These are phyloP conservation scores for Floccularia luteovirens DNA, from an alignment of 768 basidiomycete genomes.

Conservation along the genomic window DNA sequence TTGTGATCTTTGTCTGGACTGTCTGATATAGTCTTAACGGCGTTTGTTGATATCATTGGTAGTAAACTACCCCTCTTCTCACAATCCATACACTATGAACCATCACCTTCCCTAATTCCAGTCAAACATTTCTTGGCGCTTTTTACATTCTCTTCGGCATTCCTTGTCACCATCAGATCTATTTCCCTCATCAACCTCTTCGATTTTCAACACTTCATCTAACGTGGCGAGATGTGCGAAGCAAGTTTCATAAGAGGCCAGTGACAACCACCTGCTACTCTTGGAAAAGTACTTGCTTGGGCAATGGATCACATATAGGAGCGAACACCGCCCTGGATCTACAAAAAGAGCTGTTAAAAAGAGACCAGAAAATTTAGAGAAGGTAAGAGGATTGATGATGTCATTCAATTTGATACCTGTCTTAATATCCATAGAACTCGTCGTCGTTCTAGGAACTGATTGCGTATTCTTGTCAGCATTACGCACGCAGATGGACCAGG, in stretches of 20 bases:
- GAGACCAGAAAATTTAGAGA: conserved; percentile 18
- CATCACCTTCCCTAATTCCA: conserved; percentile 37
- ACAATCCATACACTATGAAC: conserved; percentile 39
- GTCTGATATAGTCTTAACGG: not conserved
- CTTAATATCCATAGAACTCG: conserved; percentile 10
- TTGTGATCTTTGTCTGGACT: conserved; percentile 11
- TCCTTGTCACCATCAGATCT: conserved; percentile 25
- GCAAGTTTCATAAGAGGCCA: conserved; percentile 25
- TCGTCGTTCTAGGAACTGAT: conserved; percentile 45
- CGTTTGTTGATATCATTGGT: not conserved
- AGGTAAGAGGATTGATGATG: conserved; percentile 19
- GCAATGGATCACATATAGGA: conserved; percentile 32
- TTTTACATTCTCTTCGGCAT: conserved; percentile 22
- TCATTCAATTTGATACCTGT: conserved; percentile 12
- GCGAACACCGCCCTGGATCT: conserved; percentile 2
- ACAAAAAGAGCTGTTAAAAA: conserved; percentile 6
- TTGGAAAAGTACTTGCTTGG: conserved; percentile 58
- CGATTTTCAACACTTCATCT: conserved; percentile 24
- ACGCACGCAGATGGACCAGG: conserved; percentile 57
- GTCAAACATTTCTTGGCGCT: conserved; percentile 21
- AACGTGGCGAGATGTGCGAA: conserved; percentile 18
- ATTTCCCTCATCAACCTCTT: conserved; percentile 27
- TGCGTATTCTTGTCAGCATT: conserved; percentile 66
- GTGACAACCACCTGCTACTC: conserved; percentile 49
- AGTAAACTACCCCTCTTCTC: conserved; percentile 53